Evolutionary conservation across 2,329 filamentous ascomycete species (phyloP).

Genomic region (Penicillium sp.): DNA sequence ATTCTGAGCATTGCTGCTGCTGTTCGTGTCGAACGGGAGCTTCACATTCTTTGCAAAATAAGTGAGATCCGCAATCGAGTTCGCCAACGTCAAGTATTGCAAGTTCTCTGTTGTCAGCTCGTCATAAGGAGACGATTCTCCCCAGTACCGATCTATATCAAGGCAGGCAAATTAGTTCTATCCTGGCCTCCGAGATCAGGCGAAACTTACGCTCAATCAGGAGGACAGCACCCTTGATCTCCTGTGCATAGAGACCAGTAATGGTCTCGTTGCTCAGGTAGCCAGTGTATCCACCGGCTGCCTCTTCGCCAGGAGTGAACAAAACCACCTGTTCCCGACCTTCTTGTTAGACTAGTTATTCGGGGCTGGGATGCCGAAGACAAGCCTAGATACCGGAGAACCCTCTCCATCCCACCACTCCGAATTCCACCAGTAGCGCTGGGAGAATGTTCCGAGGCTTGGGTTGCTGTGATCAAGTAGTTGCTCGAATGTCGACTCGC

Average conservation of each 20-base stretch:
- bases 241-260: conserved; percentile 52
- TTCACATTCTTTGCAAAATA: conserved; percentile 54
- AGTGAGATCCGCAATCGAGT: conserved; percentile 54
- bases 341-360: not conserved
- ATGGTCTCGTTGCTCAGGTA: conserved; percentile 53
- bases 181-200: not conserved
- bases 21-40: conserved; percentile 53
- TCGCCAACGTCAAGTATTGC: conserved; percentile 54
- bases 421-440: conserved; percentile 54
- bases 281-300: conserved; percentile 47
- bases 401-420: conserved; percentile 55
- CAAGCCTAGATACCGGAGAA: conserved; percentile 45
- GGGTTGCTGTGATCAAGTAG: conserved; percentile 59
- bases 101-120: conserved; percentile 54
- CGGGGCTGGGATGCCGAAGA: not conserved
- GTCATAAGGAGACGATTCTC: conserved; percentile 53
- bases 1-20: conserved; percentile 49
- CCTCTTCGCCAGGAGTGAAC: conserved; percentile 54
- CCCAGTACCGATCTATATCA: conserved; percentile 56
- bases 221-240: conserved; percentile 54
- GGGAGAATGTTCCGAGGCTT: conserved; percentile 54
- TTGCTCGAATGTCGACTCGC: conserved; percentile 49
- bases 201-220: conserved; percentile 52
- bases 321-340: conserved; percentile 42
- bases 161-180: not conserved